Percentiles rank a stretch among this genome's conserved stretches.
These are phyloP conservation scores for Fusarium beomiforme DNA, from an alignment of 2,329 filamentous ascomycete species.

Conservation along the genomic window DNA sequence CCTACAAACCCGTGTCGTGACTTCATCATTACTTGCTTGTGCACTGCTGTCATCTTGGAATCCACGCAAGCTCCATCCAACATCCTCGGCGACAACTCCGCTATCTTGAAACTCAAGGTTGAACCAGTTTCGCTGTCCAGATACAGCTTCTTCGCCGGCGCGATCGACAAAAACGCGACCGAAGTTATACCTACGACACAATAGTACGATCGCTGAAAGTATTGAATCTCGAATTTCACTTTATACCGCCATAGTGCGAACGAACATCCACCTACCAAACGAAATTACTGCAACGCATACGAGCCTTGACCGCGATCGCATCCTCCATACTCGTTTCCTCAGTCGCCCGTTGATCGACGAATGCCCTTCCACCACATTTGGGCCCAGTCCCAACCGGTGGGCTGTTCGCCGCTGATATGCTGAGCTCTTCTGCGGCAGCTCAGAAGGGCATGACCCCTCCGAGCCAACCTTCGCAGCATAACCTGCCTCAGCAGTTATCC, in stretches of 20 bases:
- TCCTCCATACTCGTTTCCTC: constrained; percentile 18
- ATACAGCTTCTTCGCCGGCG: constrained; percentile 7
- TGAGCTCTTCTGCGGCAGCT: constrained; percentile 47
- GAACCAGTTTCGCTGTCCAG: constrained; percentile 16
- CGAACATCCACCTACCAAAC: constrained; percentile 2
- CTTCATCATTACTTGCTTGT: constrained; percentile 10
- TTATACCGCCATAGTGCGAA: background rate
- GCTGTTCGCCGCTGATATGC: constrained; percentile 47
- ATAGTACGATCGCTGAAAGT: background rate
- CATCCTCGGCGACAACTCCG: constrained; percentile 25
- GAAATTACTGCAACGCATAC: constrained; percentile 8
- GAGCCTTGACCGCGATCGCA: constrained; percentile 26
- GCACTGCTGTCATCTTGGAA: constrained; percentile 34
- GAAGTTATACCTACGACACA: background rate
- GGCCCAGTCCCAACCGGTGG: constrained; percentile 53
- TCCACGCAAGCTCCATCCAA: constrained; percentile 34
- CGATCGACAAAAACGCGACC: constrained; percentile 15
- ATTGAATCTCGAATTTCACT: background rate
- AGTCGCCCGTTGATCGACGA: constrained; percentile 42
- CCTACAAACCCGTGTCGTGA: background rate
- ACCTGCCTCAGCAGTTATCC: constrained; percentile 44
- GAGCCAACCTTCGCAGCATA: constrained; percentile 50
- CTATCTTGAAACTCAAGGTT: constrained; percentile 27
- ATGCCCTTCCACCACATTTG: constrained; percentile 50
- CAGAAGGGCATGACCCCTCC: constrained; percentile 47